Percentiles rank a stretch among this genome's conserved stretches.
Conservation (phyloP, 2,329 filamentous ascomycete genomes). For the Boeremia lycopersici region DNA sequence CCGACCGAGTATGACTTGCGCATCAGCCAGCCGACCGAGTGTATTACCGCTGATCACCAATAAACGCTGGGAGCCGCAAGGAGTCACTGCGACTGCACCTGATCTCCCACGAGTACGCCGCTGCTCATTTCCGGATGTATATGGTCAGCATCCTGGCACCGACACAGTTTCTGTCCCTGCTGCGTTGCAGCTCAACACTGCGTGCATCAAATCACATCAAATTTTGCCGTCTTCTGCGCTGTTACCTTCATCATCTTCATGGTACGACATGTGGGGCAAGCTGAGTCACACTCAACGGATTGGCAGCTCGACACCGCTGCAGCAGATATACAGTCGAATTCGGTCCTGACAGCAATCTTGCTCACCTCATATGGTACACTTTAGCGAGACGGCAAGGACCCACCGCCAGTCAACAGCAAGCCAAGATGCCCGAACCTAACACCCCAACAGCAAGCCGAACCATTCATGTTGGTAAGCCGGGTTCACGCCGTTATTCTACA, state of each 20-base stretch:
- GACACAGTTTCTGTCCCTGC: constrained; percentile 10
- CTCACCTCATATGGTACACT: neutral
- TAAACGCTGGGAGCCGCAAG: neutral
- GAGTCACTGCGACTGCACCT: neutral
- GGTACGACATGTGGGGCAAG: constrained; percentile 1
- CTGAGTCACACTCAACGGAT: neutral
- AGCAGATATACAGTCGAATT: constrained; percentile 9
- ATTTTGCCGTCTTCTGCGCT: neutral
- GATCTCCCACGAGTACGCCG: neutral
- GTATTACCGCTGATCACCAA: neutral
- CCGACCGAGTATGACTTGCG: neutral
- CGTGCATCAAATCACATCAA: neutral
- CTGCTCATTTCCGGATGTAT: constrained; percentile 4
- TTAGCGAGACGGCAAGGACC: neutral
- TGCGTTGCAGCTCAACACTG: constrained; percentile 4
- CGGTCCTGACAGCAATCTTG: neutral
- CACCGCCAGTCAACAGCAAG: neutral
- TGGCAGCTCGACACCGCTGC: constrained; percentile 3
- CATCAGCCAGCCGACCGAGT: too few relatives aligned
- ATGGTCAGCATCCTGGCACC: neutral
- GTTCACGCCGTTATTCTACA: constrained; percentile 9
- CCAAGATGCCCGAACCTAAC: neutral
- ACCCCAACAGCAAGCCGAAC: neutral
- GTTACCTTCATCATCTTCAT: neutral
- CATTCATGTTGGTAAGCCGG: neutral